Evolutionary conservation across 441 rosid genomes (phyloP).

Genomic region (Pelargonium australe): DNA sequence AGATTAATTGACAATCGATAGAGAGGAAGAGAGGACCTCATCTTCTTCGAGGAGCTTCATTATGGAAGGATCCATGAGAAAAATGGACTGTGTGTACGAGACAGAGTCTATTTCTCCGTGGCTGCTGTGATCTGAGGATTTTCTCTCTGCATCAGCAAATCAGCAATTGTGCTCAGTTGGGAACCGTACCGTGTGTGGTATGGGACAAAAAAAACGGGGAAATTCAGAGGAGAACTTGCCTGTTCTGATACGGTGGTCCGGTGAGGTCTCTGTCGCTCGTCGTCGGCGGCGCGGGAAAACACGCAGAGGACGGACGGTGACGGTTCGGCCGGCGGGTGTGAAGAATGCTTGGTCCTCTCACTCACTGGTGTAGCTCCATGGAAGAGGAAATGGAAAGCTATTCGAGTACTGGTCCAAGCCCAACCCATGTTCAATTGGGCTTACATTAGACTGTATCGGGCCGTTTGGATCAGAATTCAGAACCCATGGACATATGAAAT

Average conservation of each 20-base stretch:
- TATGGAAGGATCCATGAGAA: neutral
- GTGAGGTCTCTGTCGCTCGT: too few species aligned
- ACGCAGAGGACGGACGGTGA: neutral
- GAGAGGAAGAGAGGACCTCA: conserved; percentile 4
- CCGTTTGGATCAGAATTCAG: too few species aligned
- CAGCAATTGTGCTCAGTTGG: neutral
- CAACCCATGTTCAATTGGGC: too few species aligned
- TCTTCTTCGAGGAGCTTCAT: conserved; percentile 6
- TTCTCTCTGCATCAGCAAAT: neutral
- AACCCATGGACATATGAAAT: too few species aligned
- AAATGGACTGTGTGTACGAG: neutral
- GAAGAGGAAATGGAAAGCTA: neutral
- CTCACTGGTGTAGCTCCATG: neutral
- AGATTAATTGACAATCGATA: neutral
- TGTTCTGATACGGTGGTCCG: neutral
- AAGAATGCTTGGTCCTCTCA: neutral
- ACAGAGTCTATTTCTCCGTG: neutral
- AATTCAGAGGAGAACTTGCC: neutral
- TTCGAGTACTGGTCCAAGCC: too few species aligned
- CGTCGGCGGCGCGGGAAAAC: too few species aligned
- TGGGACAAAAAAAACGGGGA: too few species aligned
- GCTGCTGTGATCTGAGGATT: neutral
- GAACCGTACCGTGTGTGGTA: neutral
- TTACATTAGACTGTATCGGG: too few species aligned
- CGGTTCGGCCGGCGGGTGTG: neutral